Conservation (phyloP, 2,329 filamentous ascomycete genomes). For the Magnaporthiopsis poae region DNA sequence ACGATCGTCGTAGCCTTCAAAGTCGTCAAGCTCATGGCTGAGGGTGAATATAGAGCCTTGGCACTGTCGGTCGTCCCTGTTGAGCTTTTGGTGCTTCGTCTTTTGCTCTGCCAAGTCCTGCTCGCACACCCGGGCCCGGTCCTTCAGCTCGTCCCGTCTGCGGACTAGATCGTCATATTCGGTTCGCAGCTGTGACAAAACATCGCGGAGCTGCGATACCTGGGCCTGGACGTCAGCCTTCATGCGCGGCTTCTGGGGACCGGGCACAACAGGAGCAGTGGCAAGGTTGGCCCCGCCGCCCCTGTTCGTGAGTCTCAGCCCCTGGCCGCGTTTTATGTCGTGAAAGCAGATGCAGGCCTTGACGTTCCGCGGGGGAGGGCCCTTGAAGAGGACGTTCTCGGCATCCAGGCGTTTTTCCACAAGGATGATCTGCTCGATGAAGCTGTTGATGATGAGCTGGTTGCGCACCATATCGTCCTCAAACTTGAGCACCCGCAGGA, state of each 20-base stretch:
- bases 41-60: conserved; percentile 46
- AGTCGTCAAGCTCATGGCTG: conserved; percentile 53
- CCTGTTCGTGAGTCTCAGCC: conserved; percentile 44
- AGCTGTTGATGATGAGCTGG: conserved; percentile 71
- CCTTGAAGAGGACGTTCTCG: conserved; percentile 57
- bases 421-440: conserved; percentile 76
- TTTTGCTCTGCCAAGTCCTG: conserved; percentile 33
- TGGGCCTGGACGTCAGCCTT: conserved; percentile 64
- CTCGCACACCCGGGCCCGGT: conserved; percentile 28
- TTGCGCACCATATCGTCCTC: conserved; percentile 69
- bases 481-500: conserved; percentile 71
- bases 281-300: conserved; percentile 25
- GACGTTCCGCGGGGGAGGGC: conserved; percentile 57
- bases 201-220: conserved; percentile 42
- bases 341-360: conserved; percentile 60
- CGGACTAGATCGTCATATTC: conserved; percentile 38
- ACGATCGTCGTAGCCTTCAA: conserved; percentile 58
- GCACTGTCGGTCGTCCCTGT: conserved; percentile 46
- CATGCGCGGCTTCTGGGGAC: conserved; percentile 57
- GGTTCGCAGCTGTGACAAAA: conserved; percentile 41
- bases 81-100: conserved; percentile 32
- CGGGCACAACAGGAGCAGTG: conserved; percentile 29
- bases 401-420: conserved; percentile 60
- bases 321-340: conserved; percentile 49
- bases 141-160: conserved; percentile 37